A percentile compares a stretch with the other conserved stretches of the same genome.
Evolutionary conservation across 805 yeast genomes (phyloP).

Genomic region (Cephaloascus albidus): DNA sequence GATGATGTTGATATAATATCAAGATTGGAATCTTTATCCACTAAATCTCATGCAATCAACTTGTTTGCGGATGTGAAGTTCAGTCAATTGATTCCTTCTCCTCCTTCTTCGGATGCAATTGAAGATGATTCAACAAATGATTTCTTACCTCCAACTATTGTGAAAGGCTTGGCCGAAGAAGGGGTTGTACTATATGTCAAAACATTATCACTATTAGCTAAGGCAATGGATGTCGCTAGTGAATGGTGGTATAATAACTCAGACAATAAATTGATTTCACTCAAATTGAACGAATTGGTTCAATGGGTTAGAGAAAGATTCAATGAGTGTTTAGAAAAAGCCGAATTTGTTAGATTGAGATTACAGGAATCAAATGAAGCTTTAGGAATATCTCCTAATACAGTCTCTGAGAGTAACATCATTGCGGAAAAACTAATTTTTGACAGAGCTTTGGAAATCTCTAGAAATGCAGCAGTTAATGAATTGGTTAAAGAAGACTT

Average conservation of each 20-base stretch:
- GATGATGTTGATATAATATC: constrained; percentile 27
- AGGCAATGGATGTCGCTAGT: constrained; percentile 78
- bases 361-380: constrained; percentile 39
- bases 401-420: constrained; percentile 13
- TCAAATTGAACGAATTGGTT: constrained; percentile 56
- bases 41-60: constrained; percentile 84
- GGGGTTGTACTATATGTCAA: constrained; percentile 82
- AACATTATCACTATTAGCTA: constrained; percentile 70
- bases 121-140: constrained; percentile 23
- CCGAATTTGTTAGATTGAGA: constrained; percentile 63
- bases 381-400: constrained; percentile 11
- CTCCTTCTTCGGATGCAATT: constrained; percentile 35
- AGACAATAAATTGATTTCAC: constrained; percentile 17
- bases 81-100: constrained; percentile 72
- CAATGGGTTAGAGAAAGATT: constrained; percentile 90
- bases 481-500: constrained; percentile 72
- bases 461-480: constrained; percentile 82
- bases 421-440: constrained; percentile 81
- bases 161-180: constrained; percentile 65
- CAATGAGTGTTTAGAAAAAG: constrained; percentile 83
- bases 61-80: constrained; percentile 88
- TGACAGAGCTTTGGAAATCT: constrained; percentile 89
- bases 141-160: constrained; percentile 46
- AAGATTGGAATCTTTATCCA: constrained; percentile 65
- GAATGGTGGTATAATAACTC: constrained; percentile 76